Percentiles rank a stretch among this genome's conserved stretches.
phyloP scores from a whole-genome alignment of 345 rosid species.

The Populus simonii region DNA sequence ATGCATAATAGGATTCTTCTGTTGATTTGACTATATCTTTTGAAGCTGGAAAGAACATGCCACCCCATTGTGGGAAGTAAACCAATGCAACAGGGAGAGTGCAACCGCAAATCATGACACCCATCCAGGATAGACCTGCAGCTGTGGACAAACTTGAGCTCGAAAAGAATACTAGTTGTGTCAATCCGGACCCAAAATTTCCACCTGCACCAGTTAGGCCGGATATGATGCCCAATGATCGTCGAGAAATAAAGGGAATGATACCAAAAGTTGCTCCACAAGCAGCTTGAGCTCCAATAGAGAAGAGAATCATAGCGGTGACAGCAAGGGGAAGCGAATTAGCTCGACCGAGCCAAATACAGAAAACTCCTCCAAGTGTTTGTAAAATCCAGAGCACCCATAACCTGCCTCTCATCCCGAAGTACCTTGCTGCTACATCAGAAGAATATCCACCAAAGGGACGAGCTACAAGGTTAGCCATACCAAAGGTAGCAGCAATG shows the following conservation, averaged over 20 bases:
- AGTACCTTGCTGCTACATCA: constrained; percentile 48
- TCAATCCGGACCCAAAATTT: constrained; percentile 76
- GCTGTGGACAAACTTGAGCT: constrained; percentile 48
- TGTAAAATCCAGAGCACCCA: constrained; percentile 77
- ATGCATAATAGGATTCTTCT: constrained; percentile 54
- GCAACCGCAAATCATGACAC: constrained; percentile 59
- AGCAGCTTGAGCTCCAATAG: constrained; percentile 74
- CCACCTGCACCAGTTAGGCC: constrained; percentile 80
- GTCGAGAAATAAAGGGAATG: constrained; percentile 68
- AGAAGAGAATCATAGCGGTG: constrained; percentile 72
- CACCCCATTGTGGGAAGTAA: constrained; percentile 82
- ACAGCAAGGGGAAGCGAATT: constrained; percentile 64
- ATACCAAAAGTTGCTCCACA: constrained; percentile 83
- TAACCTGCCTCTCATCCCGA: constrained; percentile 80
- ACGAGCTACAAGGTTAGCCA: constrained; percentile 76
- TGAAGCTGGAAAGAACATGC: constrained; percentile 64
- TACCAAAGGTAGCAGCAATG: constrained; percentile 78
- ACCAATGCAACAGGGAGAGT: constrained; percentile 60
- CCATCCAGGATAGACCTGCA: constrained; percentile 64
- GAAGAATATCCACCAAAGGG: constrained; percentile 77
- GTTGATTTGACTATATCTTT: constrained; percentile 37
- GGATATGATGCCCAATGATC: constrained; percentile 71
- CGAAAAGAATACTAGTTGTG: constrained; percentile 65
- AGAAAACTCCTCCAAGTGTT: constrained; percentile 68
- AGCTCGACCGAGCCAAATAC: constrained; percentile 71